Base-by-base conservation (phyloP, 805 yeast species). In the Hanseniaspora mollemarum region DNA sequence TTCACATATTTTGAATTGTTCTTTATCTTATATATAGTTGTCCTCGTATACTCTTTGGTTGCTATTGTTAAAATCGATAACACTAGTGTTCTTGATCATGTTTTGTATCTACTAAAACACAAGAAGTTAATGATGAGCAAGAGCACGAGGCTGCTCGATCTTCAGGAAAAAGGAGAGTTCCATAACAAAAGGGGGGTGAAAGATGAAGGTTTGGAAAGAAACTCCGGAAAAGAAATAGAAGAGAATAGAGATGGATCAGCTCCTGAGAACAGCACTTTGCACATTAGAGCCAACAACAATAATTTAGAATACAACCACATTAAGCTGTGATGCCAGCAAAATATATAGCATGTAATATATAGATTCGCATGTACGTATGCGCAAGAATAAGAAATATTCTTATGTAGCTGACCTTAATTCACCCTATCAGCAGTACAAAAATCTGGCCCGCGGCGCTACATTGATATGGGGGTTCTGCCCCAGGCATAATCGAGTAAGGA, bases 1-100 rank as follows among this genome's bases (percentile, higher is more conserved):
- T 58, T 57, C 41, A 58, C 55, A 6, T 53, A 63, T 43, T 62
- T 61, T 44, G 40, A 49, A 12, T 4, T 54, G 3, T 62, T 59
- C 46, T 53, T 59, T n/a, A 28, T 51, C 16, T n/a, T 57, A 6
- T 56, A 58, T 24, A n/a, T 57, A 1, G 19, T 56, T 2, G n/a
- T 59, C 9, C 42, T 54, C 4, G 41, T 16, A 13, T 48, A 48
- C 18, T 31, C 28, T 6, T 1, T 26, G 2, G 8, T 40, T 10
- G 21, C 25, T n/a, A 12, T 33, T 24, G 19, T 39, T 8, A 26
- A 48, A 15, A 32, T 32, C 1, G 43, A 48, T 6, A 31, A 26
- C 10, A 25, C 19, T 13, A 8, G 18, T 1, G 24, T 38, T 4
- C n/a, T 46, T 24, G 50, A 39, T 7, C 41, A 46, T 19, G 4